Conservation (phyloP, 2,329 filamentous ascomycete genomes). For the Ophiostoma sp. region DNA sequence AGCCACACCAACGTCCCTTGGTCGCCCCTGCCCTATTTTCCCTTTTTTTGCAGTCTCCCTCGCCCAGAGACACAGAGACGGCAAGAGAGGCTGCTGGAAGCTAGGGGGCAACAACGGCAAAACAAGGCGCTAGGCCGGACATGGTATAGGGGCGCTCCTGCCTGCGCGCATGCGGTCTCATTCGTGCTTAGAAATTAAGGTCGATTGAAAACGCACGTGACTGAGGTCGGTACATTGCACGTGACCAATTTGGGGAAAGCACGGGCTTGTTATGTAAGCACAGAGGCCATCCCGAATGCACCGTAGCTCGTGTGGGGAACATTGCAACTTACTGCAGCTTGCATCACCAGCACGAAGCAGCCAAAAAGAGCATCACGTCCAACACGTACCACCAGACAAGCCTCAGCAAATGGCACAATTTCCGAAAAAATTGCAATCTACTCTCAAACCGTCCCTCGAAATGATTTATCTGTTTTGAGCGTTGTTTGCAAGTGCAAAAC, state of each 20-base stretch:
- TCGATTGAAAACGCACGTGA: not conserved
- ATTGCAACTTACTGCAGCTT: not conserved
- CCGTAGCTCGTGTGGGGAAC: not conserved
- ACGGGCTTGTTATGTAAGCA: not conserved
- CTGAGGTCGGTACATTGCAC: not conserved
- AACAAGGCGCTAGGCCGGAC: conserved; percentile 20
- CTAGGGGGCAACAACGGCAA: conserved; percentile 25
- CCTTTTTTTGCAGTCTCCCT: conserved; percentile 13
- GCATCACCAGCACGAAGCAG: not conserved
- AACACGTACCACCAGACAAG: not conserved
- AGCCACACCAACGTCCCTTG: conserved; percentile 21
- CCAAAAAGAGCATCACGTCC: not conserved
- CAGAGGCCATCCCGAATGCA: not conserved
- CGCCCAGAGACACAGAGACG: not conserved
- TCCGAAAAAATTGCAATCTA: not conserved
- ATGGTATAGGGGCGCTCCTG: not conserved
- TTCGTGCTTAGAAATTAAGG: conserved; percentile 24
- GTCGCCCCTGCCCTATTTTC: conserved; percentile 25
- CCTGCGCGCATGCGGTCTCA: not conserved
- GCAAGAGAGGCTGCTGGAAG: conserved; percentile 24
- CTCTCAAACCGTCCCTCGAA: no score
- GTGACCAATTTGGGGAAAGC: not conserved
- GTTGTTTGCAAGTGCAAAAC: not conserved
- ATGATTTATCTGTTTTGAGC: not conserved
- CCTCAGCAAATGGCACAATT: conserved; percentile 6